These are phyloP conservation scores for Mrakia frigida DNA, from an alignment of 768 basidiomycete species.

Conservation along the genomic window DNA sequence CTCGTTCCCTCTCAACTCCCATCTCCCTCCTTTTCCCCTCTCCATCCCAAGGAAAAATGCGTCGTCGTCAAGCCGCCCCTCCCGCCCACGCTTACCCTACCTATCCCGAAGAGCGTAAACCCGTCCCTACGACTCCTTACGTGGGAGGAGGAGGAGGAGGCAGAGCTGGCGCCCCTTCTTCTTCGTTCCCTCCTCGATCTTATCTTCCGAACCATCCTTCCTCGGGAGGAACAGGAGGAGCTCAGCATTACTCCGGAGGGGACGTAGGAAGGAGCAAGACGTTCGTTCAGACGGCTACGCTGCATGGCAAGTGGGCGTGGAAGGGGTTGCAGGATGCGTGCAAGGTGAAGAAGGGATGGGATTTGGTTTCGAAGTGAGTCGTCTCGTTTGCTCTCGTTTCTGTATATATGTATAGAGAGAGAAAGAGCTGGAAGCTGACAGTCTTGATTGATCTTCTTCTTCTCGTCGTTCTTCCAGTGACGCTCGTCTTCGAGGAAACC, in stretches of 20 bases:
- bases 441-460: background rate
- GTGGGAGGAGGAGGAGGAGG: background rate
- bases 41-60: background rate
- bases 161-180: too few species aligned
- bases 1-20: background rate
- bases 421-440: background rate
- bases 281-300: slow-evolving; percentile 2
- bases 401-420: background rate
- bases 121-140: background rate
- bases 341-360: slow-evolving; percentile 38
- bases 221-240: slow-evolving; percentile 9
- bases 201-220: slow-evolving; percentile 12
- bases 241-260: background rate
- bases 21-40: background rate
- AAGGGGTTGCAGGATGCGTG: slow-evolving; percentile 40
- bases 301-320: slow-evolving; percentile 17
- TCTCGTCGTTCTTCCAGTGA: slow-evolving; percentile 37
- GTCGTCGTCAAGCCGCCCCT: slow-evolving; percentile 21
- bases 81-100: slow-evolving; percentile 6
- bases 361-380: slow-evolving; percentile 41
- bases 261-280: background rate
- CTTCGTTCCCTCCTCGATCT: background rate
- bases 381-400: background rate
- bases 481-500: slow-evolving; percentile 38
- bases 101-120: background rate